Evolutionary conservation across 2,329 filamentous ascomycete genomes (phyloP), one percentile per base, ranked within the genome.

Genomic region (Botrytis fragariae): DNA sequence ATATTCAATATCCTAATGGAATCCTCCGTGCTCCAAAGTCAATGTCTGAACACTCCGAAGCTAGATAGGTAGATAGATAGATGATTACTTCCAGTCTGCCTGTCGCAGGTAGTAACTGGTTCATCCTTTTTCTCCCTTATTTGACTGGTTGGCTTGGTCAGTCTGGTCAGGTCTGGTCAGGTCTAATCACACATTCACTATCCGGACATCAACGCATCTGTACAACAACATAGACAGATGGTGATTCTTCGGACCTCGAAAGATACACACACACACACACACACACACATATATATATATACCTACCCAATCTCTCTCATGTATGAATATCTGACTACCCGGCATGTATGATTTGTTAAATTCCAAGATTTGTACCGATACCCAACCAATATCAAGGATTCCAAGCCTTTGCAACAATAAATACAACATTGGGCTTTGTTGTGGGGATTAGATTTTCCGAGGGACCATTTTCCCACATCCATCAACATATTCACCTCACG

Each of bases 361-460:
- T 62, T 42, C 60, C 25, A 42, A 42, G 60, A 42, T 62, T 62
- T 16, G 10, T 5, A 39, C 22, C 60, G 10, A n/a, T n/a, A 62
- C 32, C 32, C 59, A 42, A 25, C 25, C 48, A n/a, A 29, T 20
- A 62, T 62, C 60, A 42, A n/a, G 35, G 60, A 62, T 42, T 39
- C 60, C 39, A 62, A 18, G 37, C 22, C 25, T 62, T n/a, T 48
- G 12, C 45, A 12, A 29, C 60, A 63, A 63, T 22, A n/a, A 39
- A 60, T 22, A 29, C 61, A 63, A 44, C 61, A 64, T 64, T 64
- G 62, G 42, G 62, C n/a, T 64, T 64, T 64, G 62, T 48, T 45
- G 62, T 64, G 62, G 62, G 29, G 29, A 64, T 64, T 45, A 7
- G 62, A 45, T 48, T 48, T 35, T 51, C 42, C 62, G 62, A 42